Base-by-base conservation (phyloP, 176 grass and related monocot species). In the Zoysia japonica region DNA sequence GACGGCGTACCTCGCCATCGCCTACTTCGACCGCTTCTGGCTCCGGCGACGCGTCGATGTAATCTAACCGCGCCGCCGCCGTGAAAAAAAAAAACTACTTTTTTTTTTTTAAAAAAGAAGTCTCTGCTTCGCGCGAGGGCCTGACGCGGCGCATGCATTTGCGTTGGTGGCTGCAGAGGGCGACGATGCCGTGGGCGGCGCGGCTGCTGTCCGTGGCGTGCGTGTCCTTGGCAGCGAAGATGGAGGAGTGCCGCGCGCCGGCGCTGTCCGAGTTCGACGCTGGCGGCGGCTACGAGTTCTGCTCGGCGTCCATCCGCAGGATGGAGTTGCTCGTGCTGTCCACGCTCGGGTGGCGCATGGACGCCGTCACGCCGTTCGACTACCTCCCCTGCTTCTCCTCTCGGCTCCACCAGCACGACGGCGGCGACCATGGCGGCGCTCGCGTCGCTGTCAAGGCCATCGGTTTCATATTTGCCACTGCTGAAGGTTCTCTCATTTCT, bases 251-350 rank as follows among this genome's bases (percentile, higher is more conserved):
- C 56, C 55, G 68, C 20, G 76, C 68, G 46, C 96, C 96, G 28
- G 28, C 84, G 68, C 73, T 98, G 44, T 84, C 90, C 19, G 96
- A 98, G 78, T 88, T 98, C 84, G 52, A 82, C 68, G 88, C 83
- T 39, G 88, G 77, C 47, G 64, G 78, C 47, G 87, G 56, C 75
- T 90, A 84, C 72, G 74, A 83, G 49, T 98, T 98, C 74, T 87
- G 87, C 73, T 38, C 74, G 20, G 83, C 78, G 53, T 78, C 89
- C 46, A 80, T 95, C 74, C 85, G 77, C 13, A 69, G 92, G 74
- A 98, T 98, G 96, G 96, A 98, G 75, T 88, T 98, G 59, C 90
- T 98, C 64, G 88, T 98, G 16, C 76, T 98, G 56, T 90, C 83
- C n/a, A 98, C 96, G 2, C 85, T 98, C 60, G 90, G 91, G 15